Evolutionary conservation across 2,329 filamentous ascomycete genomes (phyloP), one percentile per base, ranked within the genome.

Genomic region (Grosmannia serpens): DNA sequence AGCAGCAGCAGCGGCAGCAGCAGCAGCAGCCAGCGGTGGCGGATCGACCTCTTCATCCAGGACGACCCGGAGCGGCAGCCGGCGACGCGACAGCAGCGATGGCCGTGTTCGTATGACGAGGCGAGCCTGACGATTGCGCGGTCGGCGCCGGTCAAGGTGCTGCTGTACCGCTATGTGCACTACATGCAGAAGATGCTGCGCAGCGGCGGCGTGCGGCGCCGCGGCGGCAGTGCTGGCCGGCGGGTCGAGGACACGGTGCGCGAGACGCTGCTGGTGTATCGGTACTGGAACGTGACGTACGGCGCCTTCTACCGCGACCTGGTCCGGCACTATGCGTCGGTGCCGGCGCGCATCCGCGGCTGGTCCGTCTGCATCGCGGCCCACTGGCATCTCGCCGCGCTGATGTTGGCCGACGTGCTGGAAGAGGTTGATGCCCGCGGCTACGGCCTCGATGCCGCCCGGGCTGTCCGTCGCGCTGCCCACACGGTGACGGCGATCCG

Each of bases 361-460:
- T 84, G 81, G 81, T 83, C 82, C 60, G 74, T 82, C 17, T 77
- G 80, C 56, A 73, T 84, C 27, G 71, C 75, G 0, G 78, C 77
- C 0, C 82, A 84, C 62, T 84, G 80, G 76, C 78, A 83, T 62
- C 74, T 83, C 3, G 81, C 75, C 2, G 73, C 75, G 0, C 73
- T 84, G 49, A 70, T 83, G 27, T 68, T 84, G 5, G 77, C 79
- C 38, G 81, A 84, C 58, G 66, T 77, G 4, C 69, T 84, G 15
- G 76, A 79, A 53, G 67, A 72, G 29, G 73, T 82, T 26, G 80
- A 83, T 56, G 69, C 72, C 49, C 64, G 66, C 11, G 62, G 64
- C 3, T 60, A 70, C 15, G 70, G 70, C 3, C 17, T 65, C 1
- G 64, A 66, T 5, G 62, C 62, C 15, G 62, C 65, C 2, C 68